These are phyloP conservation scores for Kwoniella shivajii DNA, from an alignment of 1,284 basidiomycete genomes.

Conservation along the genomic window DNA sequence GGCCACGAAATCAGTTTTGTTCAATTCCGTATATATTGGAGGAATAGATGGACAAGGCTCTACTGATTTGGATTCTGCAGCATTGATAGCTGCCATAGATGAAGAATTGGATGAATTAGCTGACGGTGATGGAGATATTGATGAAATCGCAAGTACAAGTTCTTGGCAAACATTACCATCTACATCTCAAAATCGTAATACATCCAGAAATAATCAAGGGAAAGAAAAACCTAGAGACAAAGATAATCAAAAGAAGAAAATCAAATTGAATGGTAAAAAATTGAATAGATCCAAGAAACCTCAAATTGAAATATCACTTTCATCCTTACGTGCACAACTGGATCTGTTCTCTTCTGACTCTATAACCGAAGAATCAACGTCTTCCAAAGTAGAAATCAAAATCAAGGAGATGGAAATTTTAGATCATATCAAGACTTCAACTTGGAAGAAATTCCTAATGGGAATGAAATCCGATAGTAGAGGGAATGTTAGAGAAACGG, in stretches of 20 bases:
- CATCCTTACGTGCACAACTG: slow-evolving; percentile 66
- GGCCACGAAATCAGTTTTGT: slow-evolving; percentile 67
- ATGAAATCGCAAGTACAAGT: slow-evolving; percentile 61
- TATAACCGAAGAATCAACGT: slow-evolving; percentile 51
- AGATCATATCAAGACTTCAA: slow-evolving; percentile 97
- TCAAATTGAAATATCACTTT: slow-evolving; percentile 81
- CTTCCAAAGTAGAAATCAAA: slow-evolving; percentile 68
- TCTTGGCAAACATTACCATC: slow-evolving; percentile 77
- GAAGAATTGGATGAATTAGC: slow-evolving; percentile 73
- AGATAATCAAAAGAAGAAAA: slow-evolving; percentile 49
- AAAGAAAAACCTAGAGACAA: slow-evolving; percentile 50
- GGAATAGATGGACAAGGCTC: slow-evolving; percentile 62
- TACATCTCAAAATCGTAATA: neutral
- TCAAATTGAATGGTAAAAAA: slow-evolving; percentile 39
- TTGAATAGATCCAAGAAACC: slow-evolving; percentile 76
- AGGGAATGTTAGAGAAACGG: slow-evolving; percentile 83
- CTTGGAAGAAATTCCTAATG: slow-evolving; percentile 96
- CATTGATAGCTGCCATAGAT: slow-evolving; percentile 85
- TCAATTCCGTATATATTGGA: slow-evolving; percentile 92
- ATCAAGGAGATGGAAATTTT: slow-evolving; percentile 80
- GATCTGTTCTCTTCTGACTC: slow-evolving; percentile 62
- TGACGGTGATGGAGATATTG: slow-evolving; percentile 52
- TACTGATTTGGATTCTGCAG: slow-evolving; percentile 69
- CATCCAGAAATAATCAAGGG: slow-evolving; percentile 24
- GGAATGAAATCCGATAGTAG: slow-evolving; percentile 75